phyloP scores from a whole-genome alignment of 208 protist genomes.

The Acanthamoeba healyi region DNA sequence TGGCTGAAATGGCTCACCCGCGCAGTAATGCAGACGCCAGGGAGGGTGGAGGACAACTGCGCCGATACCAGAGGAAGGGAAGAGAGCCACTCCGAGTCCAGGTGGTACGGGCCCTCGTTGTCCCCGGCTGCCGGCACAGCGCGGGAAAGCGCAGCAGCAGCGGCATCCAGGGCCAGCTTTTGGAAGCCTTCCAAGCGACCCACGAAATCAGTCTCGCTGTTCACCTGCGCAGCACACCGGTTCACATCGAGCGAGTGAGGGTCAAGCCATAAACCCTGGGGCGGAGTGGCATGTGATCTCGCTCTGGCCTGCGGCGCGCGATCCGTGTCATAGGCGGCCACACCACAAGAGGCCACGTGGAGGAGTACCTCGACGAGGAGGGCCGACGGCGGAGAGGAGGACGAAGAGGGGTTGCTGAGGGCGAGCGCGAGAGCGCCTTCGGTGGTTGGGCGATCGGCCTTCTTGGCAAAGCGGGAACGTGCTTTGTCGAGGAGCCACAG shows the following conservation, averaged over 20 bases:
- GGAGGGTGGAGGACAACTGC: no score
- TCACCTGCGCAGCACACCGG: not conserved
- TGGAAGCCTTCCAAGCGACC: slow-evolving; percentile 56
- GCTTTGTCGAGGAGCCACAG: slow-evolving; percentile 66
- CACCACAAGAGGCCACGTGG: no score
- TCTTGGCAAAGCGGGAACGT: slow-evolving; percentile 24
- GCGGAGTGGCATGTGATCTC: no score
- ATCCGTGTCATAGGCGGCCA: no score
- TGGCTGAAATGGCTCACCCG: no score
- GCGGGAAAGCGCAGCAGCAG: not conserved
- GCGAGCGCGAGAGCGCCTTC: slow-evolving; percentile 46
- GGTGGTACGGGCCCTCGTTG: not conserved
- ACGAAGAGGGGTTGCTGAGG: not conserved
- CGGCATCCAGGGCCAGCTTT: not conserved
- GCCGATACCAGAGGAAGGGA: not conserved
- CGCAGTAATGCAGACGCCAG: no score
- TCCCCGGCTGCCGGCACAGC: not conserved
- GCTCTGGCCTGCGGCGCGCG: no score
- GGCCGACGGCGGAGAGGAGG: no score
- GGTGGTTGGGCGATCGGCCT: slow-evolving; percentile 48
- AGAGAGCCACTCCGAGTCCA: not conserved
- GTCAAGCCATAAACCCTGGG: not conserved
- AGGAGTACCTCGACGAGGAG: slow-evolving; percentile 4
- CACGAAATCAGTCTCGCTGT: slow-evolving; percentile 70
- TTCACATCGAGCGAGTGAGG: not conserved